Evolutionary conservation across 23 red algal genomes (phyloP).

Genomic region (Chondrus crispus): DNA sequence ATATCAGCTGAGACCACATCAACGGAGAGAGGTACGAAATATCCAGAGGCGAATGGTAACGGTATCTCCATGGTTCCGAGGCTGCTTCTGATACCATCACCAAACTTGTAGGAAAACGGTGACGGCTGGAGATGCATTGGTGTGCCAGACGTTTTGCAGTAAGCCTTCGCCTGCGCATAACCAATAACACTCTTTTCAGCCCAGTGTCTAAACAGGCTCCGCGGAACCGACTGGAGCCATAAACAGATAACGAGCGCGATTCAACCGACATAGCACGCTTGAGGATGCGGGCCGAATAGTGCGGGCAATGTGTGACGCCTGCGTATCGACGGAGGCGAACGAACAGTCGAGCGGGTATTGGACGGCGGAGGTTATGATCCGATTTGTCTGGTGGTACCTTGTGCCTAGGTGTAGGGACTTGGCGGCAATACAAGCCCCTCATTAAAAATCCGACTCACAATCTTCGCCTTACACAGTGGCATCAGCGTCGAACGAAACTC

Average conservation of each 20-base stretch:
- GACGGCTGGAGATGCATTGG: neutral
- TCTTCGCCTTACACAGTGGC: neutral
- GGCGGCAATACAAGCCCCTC: neutral
- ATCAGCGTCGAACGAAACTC: neutral
- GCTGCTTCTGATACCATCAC: neutral
- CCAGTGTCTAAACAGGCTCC: conserved; percentile 4
- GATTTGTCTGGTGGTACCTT: neutral
- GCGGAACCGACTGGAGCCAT: neutral
- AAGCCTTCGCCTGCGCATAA: neutral
- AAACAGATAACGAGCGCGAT: neutral
- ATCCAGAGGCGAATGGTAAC: neutral
- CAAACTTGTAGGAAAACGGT: neutral
- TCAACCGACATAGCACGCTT: neutral
- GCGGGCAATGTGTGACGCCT: neutral
- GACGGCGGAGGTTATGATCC: too few relatives aligned
- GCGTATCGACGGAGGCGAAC: too few relatives aligned
- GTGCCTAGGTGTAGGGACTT: neutral
- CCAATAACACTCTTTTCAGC: neutral
- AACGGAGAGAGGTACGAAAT: neutral
- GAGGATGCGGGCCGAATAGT: neutral
- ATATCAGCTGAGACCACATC: neutral
- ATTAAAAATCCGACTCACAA: neutral
- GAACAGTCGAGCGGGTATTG: too few relatives aligned
- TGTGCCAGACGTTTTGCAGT: neutral
- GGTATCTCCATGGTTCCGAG: neutral